Percentiles rank a stretch among this genome's conserved stretches.
phyloP scores from a whole-genome alignment of 306 rosid species.

The Cicer arietinum region DNA sequence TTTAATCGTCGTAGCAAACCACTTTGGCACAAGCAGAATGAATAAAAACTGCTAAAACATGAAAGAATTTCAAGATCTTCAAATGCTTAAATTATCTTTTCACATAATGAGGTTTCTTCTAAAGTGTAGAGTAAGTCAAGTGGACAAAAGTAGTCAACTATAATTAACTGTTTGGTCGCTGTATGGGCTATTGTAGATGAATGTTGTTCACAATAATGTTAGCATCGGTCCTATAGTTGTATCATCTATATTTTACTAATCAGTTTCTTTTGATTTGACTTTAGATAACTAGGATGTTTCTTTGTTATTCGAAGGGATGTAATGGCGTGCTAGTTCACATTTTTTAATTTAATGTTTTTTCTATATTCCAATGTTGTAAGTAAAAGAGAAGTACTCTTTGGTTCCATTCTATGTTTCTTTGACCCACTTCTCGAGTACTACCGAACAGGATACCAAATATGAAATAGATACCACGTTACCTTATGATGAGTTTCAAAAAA shows the following conservation, averaged over 20 bases:
- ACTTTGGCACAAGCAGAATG: conserved; percentile 30
- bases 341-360: conserved; percentile 32
- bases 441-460: conserved; percentile 24
- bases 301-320: background rate
- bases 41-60: conserved; percentile 17
- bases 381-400: conserved; percentile 15
- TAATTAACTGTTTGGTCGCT: background rate
- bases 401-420: conserved; percentile 20
- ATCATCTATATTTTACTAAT: conserved; percentile 17
- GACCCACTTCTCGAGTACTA: background rate
- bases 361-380: conserved; percentile 14
- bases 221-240: background rate
- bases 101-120: background rate
- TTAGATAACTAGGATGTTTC: conserved; percentile 26
- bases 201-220: conserved; percentile 12
- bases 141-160: conserved; percentile 1
- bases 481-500: conserved; percentile 87
- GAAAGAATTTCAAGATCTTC: background rate
- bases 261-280: conserved; percentile 29
- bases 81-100: conserved; percentile 13
- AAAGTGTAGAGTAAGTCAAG: background rate
- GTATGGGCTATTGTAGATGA: conserved; percentile 20
- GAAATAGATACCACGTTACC: conserved; percentile 54
- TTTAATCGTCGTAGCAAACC: conserved; percentile 18
- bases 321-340: conserved; percentile 25